Conservation (phyloP, 441 rosid species). For the Biscutella auriculata region DNA sequence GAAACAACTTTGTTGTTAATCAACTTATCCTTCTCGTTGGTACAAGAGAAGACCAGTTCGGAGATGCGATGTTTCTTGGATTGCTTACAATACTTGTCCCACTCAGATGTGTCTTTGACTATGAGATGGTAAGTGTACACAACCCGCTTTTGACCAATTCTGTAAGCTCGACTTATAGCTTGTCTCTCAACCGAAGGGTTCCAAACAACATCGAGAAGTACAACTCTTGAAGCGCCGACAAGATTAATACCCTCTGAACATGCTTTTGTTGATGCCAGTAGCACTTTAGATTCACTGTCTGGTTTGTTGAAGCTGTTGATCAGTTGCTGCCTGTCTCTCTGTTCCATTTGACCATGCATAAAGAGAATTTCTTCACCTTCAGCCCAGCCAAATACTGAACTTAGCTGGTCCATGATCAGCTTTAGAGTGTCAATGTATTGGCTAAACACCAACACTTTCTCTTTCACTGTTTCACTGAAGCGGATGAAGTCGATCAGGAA, state of each 20-base stretch:
- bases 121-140: slow-evolving; percentile 63
- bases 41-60: slow-evolving; percentile 41
- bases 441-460: slow-evolving; percentile 64
- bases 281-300: slow-evolving; percentile 34
- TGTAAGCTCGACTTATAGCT: slow-evolving; percentile 63
- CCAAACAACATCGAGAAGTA: slow-evolving; percentile 76
- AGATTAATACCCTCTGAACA: slow-evolving; percentile 75
- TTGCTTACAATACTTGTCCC: slow-evolving; percentile 37
- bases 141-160: slow-evolving; percentile 51
- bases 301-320: slow-evolving; percentile 51
- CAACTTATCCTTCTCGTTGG: slow-evolving; percentile 11
- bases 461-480: slow-evolving; percentile 29
- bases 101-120: slow-evolving; percentile 38
- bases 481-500: slow-evolving; percentile 45
- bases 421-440: slow-evolving; percentile 39
- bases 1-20: slow-evolving; percentile 4
- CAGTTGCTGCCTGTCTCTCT: slow-evolving; percentile 32
- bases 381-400: slow-evolving; percentile 29
- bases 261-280: slow-evolving; percentile 68
- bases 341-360: slow-evolving; percentile 42
- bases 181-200: slow-evolving; percentile 70
- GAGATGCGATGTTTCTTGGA: slow-evolving; percentile 40
- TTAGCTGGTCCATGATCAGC: slow-evolving; percentile 35
- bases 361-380: slow-evolving; percentile 34
- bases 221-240: slow-evolving; percentile 69